These are phyloP conservation scores for Ganoderma boninense DNA, from an alignment of 1,284 basidiomycete species.

Conservation along the genomic window DNA sequence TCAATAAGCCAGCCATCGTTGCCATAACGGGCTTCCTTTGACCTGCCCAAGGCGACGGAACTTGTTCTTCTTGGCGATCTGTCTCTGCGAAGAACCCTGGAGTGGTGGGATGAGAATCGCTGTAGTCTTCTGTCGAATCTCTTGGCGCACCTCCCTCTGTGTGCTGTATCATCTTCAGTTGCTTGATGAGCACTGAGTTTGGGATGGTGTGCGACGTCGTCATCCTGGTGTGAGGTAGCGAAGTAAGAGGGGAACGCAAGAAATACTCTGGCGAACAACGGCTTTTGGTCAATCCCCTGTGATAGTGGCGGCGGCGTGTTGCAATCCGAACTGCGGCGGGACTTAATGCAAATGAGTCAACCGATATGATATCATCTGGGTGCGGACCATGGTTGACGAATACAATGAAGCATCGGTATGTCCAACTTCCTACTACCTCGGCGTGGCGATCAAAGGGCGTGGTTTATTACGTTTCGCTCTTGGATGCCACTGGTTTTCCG, in stretches of 20 bases:
- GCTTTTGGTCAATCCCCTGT: background rate
- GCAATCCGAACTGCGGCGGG: background rate
- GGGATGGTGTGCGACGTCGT: constrained; percentile 31
- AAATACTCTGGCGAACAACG: background rate
- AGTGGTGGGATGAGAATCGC: background rate
- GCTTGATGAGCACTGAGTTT: constrained; percentile 43
- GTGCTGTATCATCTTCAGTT: constrained; percentile 43
- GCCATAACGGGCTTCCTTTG: constrained; percentile 7
- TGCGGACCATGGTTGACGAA: background rate
- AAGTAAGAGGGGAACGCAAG: background rate
- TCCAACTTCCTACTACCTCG: background rate
- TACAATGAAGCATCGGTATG: background rate
- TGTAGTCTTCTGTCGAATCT: background rate
- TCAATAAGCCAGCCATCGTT: background rate
- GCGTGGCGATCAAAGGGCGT: background rate
- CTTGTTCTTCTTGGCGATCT: constrained; percentile 42
- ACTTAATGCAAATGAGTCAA: background rate
- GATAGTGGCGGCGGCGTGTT: background rate
- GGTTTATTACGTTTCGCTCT: background rate
- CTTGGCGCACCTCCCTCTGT: constrained; percentile 46
- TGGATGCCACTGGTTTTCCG: background rate
- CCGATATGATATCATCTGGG: background rate
- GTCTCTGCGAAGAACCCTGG: constrained; percentile 53
- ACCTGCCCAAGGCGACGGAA: constrained; percentile 52
- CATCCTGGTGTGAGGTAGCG: background rate